Evolutionary conservation across 2,329 filamentous ascomycete species (phyloP).

Genomic region (Hysterium pulicare): DNA sequence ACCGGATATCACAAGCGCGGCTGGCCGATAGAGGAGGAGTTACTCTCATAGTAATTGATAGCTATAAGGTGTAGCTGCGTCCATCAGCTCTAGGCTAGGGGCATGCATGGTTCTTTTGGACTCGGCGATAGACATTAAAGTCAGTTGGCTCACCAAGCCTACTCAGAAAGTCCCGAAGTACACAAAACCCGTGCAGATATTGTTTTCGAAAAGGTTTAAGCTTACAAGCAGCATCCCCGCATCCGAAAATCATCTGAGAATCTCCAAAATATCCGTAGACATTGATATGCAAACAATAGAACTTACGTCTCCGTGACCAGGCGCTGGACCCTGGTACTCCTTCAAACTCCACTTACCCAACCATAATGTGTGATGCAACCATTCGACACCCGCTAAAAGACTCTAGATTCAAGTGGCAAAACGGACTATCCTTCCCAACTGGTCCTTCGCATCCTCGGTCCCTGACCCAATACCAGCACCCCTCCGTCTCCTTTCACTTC

Average conservation of each 20-base stretch:
- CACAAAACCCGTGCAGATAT: background rate
- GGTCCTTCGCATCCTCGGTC: conserved; percentile 5
- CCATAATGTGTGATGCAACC: background rate
- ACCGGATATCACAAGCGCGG: too few species aligned
- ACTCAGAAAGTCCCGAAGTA: background rate
- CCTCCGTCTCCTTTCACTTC: conserved; percentile 50
- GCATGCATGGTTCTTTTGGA: background rate
- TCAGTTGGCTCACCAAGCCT: too few species aligned
- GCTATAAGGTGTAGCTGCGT: background rate
- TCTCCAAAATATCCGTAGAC: too few species aligned
- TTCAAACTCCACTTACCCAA: background rate
- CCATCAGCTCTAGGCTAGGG: background rate
- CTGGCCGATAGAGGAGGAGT: background rate
- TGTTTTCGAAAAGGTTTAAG: background rate
- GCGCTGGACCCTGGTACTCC: background rate
- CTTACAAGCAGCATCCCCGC: background rate
- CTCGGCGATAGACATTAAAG: background rate
- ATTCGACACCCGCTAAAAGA: background rate
- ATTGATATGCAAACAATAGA: too few species aligned
- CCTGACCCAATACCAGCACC: conserved; percentile 15
- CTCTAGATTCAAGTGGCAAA: conserved; percentile 24
- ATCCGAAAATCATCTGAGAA: too few species aligned
- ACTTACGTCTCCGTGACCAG: too few species aligned
- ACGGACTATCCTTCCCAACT: conserved; percentile 24
- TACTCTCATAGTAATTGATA: background rate